These are phyloP conservation scores for Fusarium longipes DNA, from an alignment of 2,329 filamentous ascomycete species.

Conservation along the genomic window DNA sequence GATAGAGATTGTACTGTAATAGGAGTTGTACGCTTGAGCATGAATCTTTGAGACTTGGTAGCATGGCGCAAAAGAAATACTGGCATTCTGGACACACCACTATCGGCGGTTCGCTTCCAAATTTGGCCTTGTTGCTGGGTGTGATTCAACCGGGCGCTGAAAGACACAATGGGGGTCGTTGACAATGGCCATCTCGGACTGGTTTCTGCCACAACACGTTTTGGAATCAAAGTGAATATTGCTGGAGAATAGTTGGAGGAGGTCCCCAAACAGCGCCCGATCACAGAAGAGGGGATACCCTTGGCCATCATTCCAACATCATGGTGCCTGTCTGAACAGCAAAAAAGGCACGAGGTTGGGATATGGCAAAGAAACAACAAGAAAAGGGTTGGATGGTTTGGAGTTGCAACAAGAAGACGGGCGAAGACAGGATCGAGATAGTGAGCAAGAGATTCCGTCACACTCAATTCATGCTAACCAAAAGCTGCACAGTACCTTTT, in stretches of 20 bases:
- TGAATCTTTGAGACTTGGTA: constrained; percentile 5
- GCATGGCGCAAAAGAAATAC: constrained; percentile 5
- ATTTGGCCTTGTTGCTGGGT: constrained; percentile 13
- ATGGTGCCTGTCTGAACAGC: constrained; percentile 50
- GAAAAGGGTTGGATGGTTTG: constrained; percentile 6
- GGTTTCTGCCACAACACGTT: constrained; percentile 28
- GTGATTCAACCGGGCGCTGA: constrained; percentile 20
- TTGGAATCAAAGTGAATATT: constrained; percentile 38
- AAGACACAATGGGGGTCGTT: constrained; percentile 12
- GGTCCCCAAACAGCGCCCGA: constrained; percentile 51
- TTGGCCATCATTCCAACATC: constrained; percentile 57
- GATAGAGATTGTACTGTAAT: constrained; percentile 2
- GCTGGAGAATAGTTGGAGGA: constrained; percentile 40
- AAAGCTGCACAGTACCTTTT: constrained; percentile 27
- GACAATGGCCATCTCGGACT: constrained; percentile 20
- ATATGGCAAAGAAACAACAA: constrained; percentile 7
- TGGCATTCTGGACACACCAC: constrained; percentile 4
- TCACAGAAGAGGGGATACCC: constrained; percentile 52
- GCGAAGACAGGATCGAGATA: constrained; percentile 30
- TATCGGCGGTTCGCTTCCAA: constrained; percentile 11
- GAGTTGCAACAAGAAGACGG: constrained; percentile 15
- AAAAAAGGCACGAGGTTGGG: constrained; percentile 35
- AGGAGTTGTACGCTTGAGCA: constrained; percentile 13
- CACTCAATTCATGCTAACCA: constrained; percentile 15
- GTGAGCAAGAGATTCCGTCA: constrained; percentile 37